Conservation (phyloP, 495 filamentous ascomycete genomes). For the Cairneyella variabilis region DNA sequence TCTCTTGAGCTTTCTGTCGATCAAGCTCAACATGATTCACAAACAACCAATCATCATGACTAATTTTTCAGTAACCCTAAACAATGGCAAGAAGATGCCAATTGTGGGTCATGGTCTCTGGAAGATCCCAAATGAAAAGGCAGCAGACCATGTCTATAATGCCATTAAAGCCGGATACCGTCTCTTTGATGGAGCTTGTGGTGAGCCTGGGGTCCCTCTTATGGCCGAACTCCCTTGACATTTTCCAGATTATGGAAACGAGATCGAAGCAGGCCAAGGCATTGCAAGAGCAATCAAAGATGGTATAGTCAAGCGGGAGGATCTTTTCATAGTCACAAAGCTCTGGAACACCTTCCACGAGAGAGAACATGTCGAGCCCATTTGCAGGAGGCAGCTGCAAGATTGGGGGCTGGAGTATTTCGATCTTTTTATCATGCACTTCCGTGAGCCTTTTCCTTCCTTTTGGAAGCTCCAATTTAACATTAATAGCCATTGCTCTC, state of each 20-base stretch:
- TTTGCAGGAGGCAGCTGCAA: slow-evolving; percentile 62
- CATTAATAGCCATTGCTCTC: slow-evolving; percentile 30
- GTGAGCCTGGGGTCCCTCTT: background rate
- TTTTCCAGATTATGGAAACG: slow-evolving; percentile 71
- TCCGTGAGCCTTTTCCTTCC: slow-evolving; percentile 54
- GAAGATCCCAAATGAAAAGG: slow-evolving; percentile 76
- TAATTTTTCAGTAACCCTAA: slow-evolving; percentile 51
- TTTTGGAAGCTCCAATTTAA: no score
- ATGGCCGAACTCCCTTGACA: background rate
- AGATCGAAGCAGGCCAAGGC: slow-evolving; percentile 74
- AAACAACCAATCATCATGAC: no score
- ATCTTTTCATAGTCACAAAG: slow-evolving; percentile 88
- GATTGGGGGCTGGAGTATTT: slow-evolving; percentile 84
- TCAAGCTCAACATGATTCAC: no score
- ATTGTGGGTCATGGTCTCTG: slow-evolving; percentile 77
- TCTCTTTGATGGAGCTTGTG: slow-evolving; percentile 75
- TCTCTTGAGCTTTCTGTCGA: no score
- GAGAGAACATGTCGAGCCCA: slow-evolving; percentile 62
- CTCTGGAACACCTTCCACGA: slow-evolving; percentile 89
- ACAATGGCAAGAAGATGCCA: slow-evolving; percentile 79
- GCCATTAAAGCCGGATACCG: slow-evolving; percentile 86
- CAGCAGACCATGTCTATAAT: slow-evolving; percentile 75
- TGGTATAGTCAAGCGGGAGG: slow-evolving; percentile 74
- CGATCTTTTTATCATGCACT: slow-evolving; percentile 78
- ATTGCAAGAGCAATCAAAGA: slow-evolving; percentile 78